Percentiles rank a stretch among this genome's conserved stretches.
Conservation (phyloP, 2,329 filamentous ascomycete genomes). For the Cercospora citrullina region DNA sequence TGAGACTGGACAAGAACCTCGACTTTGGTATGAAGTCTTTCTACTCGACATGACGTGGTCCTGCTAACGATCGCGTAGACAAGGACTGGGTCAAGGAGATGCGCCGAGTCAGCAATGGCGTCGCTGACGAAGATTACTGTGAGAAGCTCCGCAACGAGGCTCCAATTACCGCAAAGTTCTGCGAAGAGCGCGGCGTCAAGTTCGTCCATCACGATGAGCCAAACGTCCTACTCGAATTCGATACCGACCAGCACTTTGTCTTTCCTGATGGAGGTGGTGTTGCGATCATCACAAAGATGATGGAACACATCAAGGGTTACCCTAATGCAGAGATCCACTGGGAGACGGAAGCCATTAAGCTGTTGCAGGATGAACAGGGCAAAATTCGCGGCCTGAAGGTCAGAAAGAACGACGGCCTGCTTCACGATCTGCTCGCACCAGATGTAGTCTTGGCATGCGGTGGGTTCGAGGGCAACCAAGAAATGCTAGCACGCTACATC, state of each 20-base stretch:
- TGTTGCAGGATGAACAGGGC: conserved; percentile 41
- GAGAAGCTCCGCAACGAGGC: conserved; percentile 43
- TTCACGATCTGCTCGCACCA: conserved; percentile 39
- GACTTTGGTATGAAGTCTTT: conserved; percentile 31
- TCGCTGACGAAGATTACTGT: conserved; percentile 45
- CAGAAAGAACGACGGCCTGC: conserved; percentile 41
- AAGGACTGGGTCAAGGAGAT: conserved; percentile 41
- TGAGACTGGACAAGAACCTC: conserved; percentile 44
- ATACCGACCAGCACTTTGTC: conserved; percentile 45
- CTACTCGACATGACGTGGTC: neutral
- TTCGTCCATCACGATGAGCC: conserved; percentile 44
- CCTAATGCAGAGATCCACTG: conserved; percentile 41
- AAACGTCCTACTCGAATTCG: conserved; percentile 45
- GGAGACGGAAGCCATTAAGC: conserved; percentile 43
- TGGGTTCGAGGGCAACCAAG: conserved; percentile 46
- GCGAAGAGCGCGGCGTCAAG: conserved; percentile 41
- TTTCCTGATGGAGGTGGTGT: conserved; percentile 45
- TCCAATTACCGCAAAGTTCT: conserved; percentile 41
- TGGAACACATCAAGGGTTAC: conserved; percentile 41
- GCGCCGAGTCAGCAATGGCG: conserved; percentile 41
- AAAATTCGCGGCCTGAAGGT: conserved; percentile 42
- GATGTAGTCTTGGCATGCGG: conserved; percentile 45
- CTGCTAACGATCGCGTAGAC: conserved; percentile 25
- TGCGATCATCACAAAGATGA: conserved; percentile 42
- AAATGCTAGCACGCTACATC: conserved; percentile 46